Evolutionary conservation across 495 filamentous ascomycete genomes (phyloP).

Genomic region (Clohesyomyces aquaticus): DNA sequence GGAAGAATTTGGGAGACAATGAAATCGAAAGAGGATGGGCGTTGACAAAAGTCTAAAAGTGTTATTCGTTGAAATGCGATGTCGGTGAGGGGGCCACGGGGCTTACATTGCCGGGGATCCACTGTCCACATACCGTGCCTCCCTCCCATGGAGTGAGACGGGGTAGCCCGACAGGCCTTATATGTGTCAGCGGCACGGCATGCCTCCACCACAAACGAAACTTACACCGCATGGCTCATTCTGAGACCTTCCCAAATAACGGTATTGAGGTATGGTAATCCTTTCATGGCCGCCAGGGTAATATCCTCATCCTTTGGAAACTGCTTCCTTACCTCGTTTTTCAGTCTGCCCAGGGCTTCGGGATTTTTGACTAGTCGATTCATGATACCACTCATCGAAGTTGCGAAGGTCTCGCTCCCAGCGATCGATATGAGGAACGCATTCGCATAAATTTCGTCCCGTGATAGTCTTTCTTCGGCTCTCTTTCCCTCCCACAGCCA

Average conservation of each 20-base stretch:
- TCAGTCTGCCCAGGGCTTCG: too few species aligned
- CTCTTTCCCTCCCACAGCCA: too few species aligned
- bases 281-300: conserved; percentile 43
- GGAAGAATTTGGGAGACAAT: conserved; percentile 30
- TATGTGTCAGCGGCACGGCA: not conserved
- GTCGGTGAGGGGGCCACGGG: not conserved
- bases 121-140: conserved; percentile 45
- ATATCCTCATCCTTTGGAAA: too few species aligned
- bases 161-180: conserved; percentile 50
- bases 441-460: too few species aligned
- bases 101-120: conserved; percentile 42
- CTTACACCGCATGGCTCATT: conserved; percentile 52
- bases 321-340: too few species aligned
- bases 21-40: conserved; percentile 5
- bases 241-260: conserved; percentile 58
- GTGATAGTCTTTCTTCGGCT: too few species aligned
- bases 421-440: too few species aligned
- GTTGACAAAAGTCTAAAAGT: conserved; percentile 10
- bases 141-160: conserved; percentile 52
- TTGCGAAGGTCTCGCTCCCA: too few species aligned
- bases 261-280: conserved; percentile 50
- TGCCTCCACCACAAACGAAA: not conserved
- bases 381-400: too few species aligned
- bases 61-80: not conserved
- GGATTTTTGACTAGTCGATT: too few species aligned